These are phyloP conservation scores for Hypoxylon sp. DNA, from an alignment of 2,329 filamentous ascomycete genomes.

Conservation along the genomic window DNA sequence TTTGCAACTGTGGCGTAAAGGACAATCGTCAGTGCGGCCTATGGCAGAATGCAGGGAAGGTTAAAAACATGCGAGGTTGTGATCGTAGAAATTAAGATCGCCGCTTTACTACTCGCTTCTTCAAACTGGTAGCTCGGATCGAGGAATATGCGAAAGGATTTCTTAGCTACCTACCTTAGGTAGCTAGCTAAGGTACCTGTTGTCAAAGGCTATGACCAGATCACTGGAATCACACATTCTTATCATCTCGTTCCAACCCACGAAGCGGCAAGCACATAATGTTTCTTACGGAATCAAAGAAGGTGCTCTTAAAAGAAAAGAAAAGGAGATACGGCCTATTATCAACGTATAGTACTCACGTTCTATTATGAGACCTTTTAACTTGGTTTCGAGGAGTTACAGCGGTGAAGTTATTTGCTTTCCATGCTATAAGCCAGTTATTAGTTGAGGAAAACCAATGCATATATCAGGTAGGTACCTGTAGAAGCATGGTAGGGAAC, in stretches of 20 bases:
- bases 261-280: not conserved
- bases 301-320: not conserved
- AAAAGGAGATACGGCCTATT: not conserved
- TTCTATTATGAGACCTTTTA: too few species aligned
- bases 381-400: too few species aligned
- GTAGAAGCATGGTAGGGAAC: too few species aligned
- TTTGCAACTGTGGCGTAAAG: conserved; percentile 6
- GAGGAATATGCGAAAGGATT: not conserved
- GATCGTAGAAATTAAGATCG: conserved; percentile 4
- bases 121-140: not conserved
- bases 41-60: conserved; percentile 5
- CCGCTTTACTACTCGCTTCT: not conserved
- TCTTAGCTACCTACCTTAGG: too few species aligned
- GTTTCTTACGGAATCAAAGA: not conserved
- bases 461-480: too few species aligned
- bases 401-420: too few species aligned
- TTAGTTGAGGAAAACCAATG: too few species aligned
- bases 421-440: too few species aligned
- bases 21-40: conserved; percentile 6
- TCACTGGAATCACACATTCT: too few species aligned
- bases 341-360: not conserved
- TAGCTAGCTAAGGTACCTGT: too few species aligned
- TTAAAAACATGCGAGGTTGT: not conserved
- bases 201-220: too few species aligned
- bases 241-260: not conserved